phyloP scores from a whole-genome alignment of 163 green algal species.

The Volvox carteri region DNA sequence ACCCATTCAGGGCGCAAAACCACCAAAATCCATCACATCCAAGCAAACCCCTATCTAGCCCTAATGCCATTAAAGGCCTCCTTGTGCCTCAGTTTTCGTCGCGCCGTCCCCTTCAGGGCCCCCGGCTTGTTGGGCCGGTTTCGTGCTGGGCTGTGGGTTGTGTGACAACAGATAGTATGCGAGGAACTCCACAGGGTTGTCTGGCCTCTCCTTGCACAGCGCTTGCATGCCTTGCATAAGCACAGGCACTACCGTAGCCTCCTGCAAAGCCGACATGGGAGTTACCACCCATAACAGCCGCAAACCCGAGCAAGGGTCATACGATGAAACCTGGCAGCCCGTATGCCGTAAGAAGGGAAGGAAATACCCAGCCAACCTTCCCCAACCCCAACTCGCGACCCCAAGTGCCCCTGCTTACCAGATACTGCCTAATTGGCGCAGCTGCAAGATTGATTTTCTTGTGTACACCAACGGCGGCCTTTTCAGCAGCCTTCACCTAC shows the following conservation, averaged over 20 bases:
- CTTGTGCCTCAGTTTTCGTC: not conserved
- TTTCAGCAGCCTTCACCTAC: slow-evolving; percentile 66
- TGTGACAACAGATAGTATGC: slow-evolving; percentile 85
- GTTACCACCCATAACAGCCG: too few species aligned
- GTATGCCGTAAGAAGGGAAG: too few species aligned
- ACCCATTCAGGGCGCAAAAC: too few species aligned
- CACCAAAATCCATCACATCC: too few species aligned
- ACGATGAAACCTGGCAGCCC: too few species aligned
- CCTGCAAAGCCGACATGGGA: too few species aligned
- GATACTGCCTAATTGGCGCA: slow-evolving; percentile 62
- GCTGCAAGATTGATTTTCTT: slow-evolving; percentile 64
- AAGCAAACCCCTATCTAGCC: too few species aligned
- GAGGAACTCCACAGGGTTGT: slow-evolving; percentile 84
- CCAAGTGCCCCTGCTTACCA: slow-evolving; percentile 28
- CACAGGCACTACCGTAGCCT: slow-evolving; percentile 81
- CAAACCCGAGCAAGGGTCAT: too few species aligned
- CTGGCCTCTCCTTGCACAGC: slow-evolving; percentile 78
- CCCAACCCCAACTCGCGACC: too few species aligned
- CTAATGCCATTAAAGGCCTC: too few species aligned
- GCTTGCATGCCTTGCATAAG: slow-evolving; percentile 82
- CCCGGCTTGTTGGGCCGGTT: not conserved
- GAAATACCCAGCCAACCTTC: too few species aligned
- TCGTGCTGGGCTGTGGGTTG: slow-evolving; percentile 76
- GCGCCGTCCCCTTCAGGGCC: not conserved
- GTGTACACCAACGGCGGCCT: slow-evolving; percentile 59